These are phyloP conservation scores for Penstemon newberryi DNA, from an alignment of 257 asterid genomes.

Conservation along the genomic window DNA sequence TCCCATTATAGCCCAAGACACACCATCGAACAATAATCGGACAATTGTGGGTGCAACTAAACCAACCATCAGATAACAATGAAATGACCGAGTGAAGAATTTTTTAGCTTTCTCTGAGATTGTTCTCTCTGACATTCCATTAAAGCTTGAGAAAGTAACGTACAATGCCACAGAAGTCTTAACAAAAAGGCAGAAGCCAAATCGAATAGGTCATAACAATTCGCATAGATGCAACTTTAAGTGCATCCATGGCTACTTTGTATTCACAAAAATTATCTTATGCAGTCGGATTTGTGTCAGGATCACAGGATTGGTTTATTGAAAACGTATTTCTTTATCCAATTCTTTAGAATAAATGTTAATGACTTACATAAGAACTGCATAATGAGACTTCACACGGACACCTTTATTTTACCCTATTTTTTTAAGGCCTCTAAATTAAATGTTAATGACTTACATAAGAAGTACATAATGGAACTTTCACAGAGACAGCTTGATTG, in stretches of 20 bases:
- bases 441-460: not conserved
- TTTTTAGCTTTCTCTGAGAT: not conserved
- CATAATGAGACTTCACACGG: not conserved
- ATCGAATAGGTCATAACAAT: not conserved
- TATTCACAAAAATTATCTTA: not conserved
- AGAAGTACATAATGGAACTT: not conserved
- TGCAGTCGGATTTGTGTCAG: not conserved
- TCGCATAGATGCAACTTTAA: constrained; percentile 7
- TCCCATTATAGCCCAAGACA: too few species aligned
- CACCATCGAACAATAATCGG: not conserved
- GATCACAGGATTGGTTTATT: not conserved
- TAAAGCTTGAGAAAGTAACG: not conserved
- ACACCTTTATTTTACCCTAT: not conserved
- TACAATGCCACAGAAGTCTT: not conserved
- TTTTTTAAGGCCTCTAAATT: constrained; percentile 1
- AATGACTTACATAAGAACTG: not conserved
- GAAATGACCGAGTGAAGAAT: constrained; percentile 10
- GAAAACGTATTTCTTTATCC: not conserved
- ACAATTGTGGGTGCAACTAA: not conserved
- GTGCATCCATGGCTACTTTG: not conserved
- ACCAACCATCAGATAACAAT: not conserved
- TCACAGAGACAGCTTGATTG: constrained; percentile 3
- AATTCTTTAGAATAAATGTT: constrained; percentile 6
- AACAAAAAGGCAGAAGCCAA: constrained; percentile 6
- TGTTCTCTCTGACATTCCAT: not conserved